Evolutionary conservation across 2,329 filamentous ascomycete species (phyloP).

Genomic region (Davidsoniella eucalypti): DNA sequence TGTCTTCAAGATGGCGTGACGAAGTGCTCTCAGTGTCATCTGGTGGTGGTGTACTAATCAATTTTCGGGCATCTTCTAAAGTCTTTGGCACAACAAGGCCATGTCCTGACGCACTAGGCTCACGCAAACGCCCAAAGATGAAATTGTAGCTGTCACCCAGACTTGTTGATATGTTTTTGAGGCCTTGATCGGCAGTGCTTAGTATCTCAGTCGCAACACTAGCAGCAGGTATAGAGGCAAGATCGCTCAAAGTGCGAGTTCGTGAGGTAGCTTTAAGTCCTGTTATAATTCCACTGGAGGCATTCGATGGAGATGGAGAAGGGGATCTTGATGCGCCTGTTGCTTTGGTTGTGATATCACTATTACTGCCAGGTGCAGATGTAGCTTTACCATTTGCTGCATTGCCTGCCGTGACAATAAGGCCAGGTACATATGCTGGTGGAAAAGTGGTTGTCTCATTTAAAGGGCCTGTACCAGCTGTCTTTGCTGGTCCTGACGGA

Average conservation of each 20-base stretch:
- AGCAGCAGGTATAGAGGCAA: slow-evolving; percentile 71
- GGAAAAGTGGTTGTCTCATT: slow-evolving; percentile 35
- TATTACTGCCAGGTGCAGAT: background rate
- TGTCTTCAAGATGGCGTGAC: slow-evolving; percentile 36
- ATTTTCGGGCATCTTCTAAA: slow-evolving; percentile 76
- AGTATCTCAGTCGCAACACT: slow-evolving; percentile 73
- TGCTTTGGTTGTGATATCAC: background rate
- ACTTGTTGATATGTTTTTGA: slow-evolving; percentile 83
- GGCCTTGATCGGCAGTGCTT: slow-evolving; percentile 73
- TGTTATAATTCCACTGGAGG: slow-evolving; percentile 1
- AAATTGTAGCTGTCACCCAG: slow-evolving; percentile 90
- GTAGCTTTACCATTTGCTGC: background rate
- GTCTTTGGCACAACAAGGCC: slow-evolving; percentile 63
- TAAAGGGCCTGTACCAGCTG: slow-evolving; percentile 31
- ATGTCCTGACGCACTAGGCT: slow-evolving; percentile 28
- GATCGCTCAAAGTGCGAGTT: slow-evolving; percentile 64
- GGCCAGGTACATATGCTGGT: slow-evolving; percentile 32
- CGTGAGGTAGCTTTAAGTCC: slow-evolving; percentile 17
- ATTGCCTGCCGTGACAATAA: slow-evolving; percentile 21
- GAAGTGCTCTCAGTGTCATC: slow-evolving; percentile 36
- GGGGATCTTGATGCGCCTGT: background rate
- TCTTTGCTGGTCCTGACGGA: slow-evolving; percentile 49
- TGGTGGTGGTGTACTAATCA: slow-evolving; percentile 57
- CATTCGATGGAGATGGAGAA: background rate
- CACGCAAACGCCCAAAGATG: slow-evolving; percentile 71